Conservation (phyloP, 306 rosid genomes). For the Trifolium dubium region DNA sequence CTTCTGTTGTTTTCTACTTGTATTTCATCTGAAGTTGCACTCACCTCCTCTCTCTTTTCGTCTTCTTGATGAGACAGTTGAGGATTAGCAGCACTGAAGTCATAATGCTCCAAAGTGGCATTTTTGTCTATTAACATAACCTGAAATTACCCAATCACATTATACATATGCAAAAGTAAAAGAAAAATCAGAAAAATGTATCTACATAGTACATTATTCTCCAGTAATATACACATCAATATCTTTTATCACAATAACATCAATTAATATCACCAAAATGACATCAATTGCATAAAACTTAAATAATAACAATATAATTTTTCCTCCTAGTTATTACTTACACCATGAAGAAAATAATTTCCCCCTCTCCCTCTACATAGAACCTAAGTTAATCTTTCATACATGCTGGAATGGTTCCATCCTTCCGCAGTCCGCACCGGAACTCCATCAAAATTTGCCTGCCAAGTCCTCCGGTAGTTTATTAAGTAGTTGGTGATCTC, state of each 20-base stretch:
- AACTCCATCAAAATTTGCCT: constrained; percentile 64
- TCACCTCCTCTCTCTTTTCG: constrained; percentile 57
- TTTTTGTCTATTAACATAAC: constrained; percentile 66
- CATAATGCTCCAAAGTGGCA: constrained; percentile 56
- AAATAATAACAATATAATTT: too few species aligned
- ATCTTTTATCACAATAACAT: not conserved
- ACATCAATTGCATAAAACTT: too few species aligned
- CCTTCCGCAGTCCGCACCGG: constrained; percentile 93
- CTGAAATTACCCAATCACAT: constrained; percentile 53
- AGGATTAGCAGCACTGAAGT: constrained; percentile 49
- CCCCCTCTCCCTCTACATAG: constrained; percentile 39
- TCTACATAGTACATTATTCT: not conserved
- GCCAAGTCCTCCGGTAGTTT: constrained; percentile 59
- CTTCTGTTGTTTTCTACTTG: constrained; percentile 46
- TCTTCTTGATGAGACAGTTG: constrained; percentile 52
- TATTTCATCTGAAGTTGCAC: constrained; percentile 45
- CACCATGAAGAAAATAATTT: too few species aligned
- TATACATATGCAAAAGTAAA: constrained; percentile 28
- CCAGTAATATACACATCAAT: constrained; percentile 26
- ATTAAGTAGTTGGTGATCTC: constrained; percentile 68
- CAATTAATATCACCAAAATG: constrained; percentile 23
- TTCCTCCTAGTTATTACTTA: too few species aligned
- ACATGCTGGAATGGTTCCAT: constrained; percentile 69
- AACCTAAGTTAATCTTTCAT: constrained; percentile 68
- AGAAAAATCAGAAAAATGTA: constrained; percentile 12